Evolutionary conservation across 768 basidiomycete species (phyloP).

Genomic region (Kwoniella mangroviensis): DNA sequence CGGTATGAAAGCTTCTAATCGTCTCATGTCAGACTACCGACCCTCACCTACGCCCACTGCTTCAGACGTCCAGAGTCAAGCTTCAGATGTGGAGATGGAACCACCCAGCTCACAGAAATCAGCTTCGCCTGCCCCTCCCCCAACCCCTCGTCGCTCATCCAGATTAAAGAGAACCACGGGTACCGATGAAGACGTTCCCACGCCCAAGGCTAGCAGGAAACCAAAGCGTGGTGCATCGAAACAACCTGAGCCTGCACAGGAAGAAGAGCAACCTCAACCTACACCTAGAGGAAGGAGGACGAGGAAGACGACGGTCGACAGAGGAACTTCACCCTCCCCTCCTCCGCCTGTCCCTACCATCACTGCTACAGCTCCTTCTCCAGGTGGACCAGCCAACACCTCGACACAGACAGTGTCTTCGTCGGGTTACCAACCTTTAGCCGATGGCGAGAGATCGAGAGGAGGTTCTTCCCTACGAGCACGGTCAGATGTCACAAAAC

Average conservation of each 20-base stretch:
- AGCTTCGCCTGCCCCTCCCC: slow-evolving; percentile 27
- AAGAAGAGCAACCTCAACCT: slow-evolving; percentile 27
- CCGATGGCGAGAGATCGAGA: slow-evolving; percentile 29
- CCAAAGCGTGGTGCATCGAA: slow-evolving; percentile 24
- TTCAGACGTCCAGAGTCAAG: slow-evolving; percentile 17
- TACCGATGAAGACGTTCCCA: slow-evolving; percentile 24
- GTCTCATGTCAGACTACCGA: slow-evolving; percentile 8
- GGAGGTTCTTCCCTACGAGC: slow-evolving; percentile 41
- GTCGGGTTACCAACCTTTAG: slow-evolving; percentile 34
- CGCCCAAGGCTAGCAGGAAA: slow-evolving; percentile 31
- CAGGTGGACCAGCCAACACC: slow-evolving; percentile 13
- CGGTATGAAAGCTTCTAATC: background rate
- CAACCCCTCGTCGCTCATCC: slow-evolving; percentile 47
- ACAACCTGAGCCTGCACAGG: slow-evolving; percentile 27
- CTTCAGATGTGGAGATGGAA: slow-evolving; percentile 29
- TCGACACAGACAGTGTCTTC: slow-evolving; percentile 13
- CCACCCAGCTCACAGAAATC: slow-evolving; percentile 11
- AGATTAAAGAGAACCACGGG: slow-evolving; percentile 29
- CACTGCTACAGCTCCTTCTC: slow-evolving; percentile 51
- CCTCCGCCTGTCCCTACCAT: slow-evolving; percentile 38
- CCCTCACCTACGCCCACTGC: slow-evolving; percentile 16
- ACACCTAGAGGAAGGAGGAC: slow-evolving; percentile 30
- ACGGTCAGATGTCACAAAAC: slow-evolving; percentile 34
- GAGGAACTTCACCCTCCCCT: slow-evolving; percentile 37
- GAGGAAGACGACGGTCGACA: slow-evolving; percentile 35